A percentile compares a stretch with the other conserved stretches of the same genome.
Conservation (phyloP, 1,284 basidiomycete species). For the Bondarzewia mesenterica region DNA sequence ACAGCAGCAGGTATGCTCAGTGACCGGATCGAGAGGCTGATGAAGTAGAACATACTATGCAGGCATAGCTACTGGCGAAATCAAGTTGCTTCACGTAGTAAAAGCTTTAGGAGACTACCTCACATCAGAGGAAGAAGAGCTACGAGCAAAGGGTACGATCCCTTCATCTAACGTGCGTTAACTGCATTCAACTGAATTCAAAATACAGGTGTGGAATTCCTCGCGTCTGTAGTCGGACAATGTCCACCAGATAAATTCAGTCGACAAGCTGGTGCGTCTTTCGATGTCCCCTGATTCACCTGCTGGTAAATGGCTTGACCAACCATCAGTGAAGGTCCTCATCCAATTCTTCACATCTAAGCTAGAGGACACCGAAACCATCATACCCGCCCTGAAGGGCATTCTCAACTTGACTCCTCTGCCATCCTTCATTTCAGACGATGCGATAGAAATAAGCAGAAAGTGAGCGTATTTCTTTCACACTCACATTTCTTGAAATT, state of each 20-base stretch:
- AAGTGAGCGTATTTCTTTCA: constrained; percentile 42
- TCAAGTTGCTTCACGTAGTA: constrained; percentile 77
- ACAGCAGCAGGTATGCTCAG: constrained; percentile 44
- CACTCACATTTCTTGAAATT: constrained; percentile 2
- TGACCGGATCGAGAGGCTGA: constrained; percentile 3
- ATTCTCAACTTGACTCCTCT: constrained; percentile 62
- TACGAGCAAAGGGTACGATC: constrained; percentile 70
- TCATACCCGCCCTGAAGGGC: constrained; percentile 71
- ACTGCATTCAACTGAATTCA: neutral
- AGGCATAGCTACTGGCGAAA: constrained; percentile 60
- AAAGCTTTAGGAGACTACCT: constrained; percentile 83
- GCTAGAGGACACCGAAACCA: constrained; percentile 77
- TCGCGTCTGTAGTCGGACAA: constrained; percentile 56
- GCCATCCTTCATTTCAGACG: constrained; percentile 62
- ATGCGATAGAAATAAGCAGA: constrained; percentile 60
- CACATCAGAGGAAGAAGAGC: constrained; percentile 75
- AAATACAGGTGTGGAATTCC: constrained; percentile 62
- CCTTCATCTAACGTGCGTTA: neutral
- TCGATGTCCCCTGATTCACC: neutral
- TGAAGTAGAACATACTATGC: constrained; percentile 10
- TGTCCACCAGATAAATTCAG: constrained; percentile 65
- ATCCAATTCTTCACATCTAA: constrained; percentile 81
- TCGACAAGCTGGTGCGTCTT: constrained; percentile 67
- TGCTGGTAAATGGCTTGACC: neutral
- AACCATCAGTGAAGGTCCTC: constrained; percentile 67